Evolutionary conservation across 306 rosid species (phyloP), one percentile per base, ranked within the genome.

Genomic region (Glycine tomentella): DNA sequence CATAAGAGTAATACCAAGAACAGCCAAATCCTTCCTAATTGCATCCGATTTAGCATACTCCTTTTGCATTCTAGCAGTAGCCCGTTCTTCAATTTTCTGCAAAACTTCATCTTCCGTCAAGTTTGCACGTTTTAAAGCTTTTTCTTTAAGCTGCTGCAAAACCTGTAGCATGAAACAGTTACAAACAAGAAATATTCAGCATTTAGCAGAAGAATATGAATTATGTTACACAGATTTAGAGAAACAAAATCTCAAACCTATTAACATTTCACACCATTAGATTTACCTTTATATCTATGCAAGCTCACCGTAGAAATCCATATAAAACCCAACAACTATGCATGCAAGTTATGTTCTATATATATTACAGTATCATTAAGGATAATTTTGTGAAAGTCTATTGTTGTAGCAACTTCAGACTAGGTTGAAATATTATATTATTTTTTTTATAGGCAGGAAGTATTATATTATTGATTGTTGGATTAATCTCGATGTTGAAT

Each of bases 1-100:
- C 99, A 93, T 95, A 9, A 91, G 93, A 80, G 94, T 81, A 71
- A 96, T 93, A 58, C 99, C 98, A 51, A 87, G 80, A 64, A 72
- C 84, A 77, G 94, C 94, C 84, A 96, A 84, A 67, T 87, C 95
- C 76, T 87, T 93, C 71, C 98, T 87, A 25, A 93, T 87, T 67
- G 83, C 86, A 80, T 93, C 98, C 5, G 99, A 96, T 84, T 89
- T 93, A 69, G 91, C 93, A 9, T 87, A 96, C 75, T 93, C 98
- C 82, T 86, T 96, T 36, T 92, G 85, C 69, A 70, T 75, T 85
- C 99, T 93, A 34, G 97, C 98, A 56, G 84, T 82, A 25, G 82
- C 87, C 77, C 99, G 84, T 75, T 90, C 98, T 85, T 90, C 87
- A 15, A 93, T 92, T 80, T 88, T 92, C 82, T 81, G 83, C 83